These are phyloP conservation scores for Xylaria acuta DNA, from an alignment of 495 filamentous ascomycete species.

Conservation along the genomic window DNA sequence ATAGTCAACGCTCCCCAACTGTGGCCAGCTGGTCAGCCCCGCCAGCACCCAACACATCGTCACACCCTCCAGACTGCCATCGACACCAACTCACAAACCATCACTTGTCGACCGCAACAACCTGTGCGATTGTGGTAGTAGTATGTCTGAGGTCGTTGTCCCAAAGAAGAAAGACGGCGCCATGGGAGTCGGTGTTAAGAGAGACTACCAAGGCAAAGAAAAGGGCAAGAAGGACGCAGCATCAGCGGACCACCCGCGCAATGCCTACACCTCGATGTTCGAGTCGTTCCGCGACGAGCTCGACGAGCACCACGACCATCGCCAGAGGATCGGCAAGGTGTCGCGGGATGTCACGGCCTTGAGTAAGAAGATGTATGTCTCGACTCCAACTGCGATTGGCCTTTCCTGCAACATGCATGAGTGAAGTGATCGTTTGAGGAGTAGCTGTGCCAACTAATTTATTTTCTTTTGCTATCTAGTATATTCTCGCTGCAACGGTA, in stretches of 20 bases:
- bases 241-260: slow-evolving; percentile 44
- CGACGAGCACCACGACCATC: slow-evolving; percentile 91
- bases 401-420: neutral
- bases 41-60: neutral
- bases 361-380: slow-evolving; percentile 92
- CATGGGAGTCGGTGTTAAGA: slow-evolving; percentile 61
- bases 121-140: neutral
- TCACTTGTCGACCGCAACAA: neutral
- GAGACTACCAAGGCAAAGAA: slow-evolving; percentile 65
- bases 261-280: slow-evolving; percentile 77
- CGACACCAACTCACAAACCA: neutral
- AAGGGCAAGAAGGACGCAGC: slow-evolving; percentile 44
- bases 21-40: slow-evolving; percentile 15
- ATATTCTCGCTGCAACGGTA: slow-evolving; percentile 95
- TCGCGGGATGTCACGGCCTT: slow-evolving; percentile 89
- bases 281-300: slow-evolving; percentile 83
- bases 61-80: neutral
- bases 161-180: slow-evolving; percentile 35
- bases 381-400: neutral
- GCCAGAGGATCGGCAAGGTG: slow-evolving; percentile 86
- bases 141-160: slow-evolving; percentile 40
- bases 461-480: slow-evolving; percentile 49
- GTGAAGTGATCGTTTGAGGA: slow-evolving; percentile 9
- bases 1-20: neutral
- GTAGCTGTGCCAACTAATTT: neutral